Percentiles rank a stretch among this genome's conserved stretches.
Evolutionary conservation across 352 stramenopile species (phyloP).

Genomic region (Phytophthora melonis): DNA sequence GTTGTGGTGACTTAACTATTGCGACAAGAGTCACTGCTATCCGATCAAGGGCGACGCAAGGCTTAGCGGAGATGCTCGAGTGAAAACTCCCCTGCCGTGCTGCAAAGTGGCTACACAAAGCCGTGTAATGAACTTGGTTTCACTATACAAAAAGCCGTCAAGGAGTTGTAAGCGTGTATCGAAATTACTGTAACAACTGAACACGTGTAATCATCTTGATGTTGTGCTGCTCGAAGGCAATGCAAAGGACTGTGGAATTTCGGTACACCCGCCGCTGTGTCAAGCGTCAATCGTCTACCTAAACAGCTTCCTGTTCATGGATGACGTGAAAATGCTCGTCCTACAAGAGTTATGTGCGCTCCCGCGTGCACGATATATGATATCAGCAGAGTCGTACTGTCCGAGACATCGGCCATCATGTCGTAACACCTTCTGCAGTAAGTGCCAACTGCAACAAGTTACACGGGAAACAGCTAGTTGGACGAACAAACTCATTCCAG

Average conservation of each 20-base stretch:
- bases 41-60: too few species aligned
- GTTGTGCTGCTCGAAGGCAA: conserved; percentile 4
- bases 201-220: conserved; percentile 5
- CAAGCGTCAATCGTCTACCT: conserved; percentile 15
- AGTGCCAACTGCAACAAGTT: conserved; percentile 8
- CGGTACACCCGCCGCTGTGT: not conserved
- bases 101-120: too few species aligned
- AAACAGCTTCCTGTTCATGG: conserved; percentile 13
- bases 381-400: conserved; percentile 9
- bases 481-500: conserved; percentile 9
- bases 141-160: too few species aligned
- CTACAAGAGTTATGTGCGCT: conserved; percentile 6
- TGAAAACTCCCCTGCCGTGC: too few species aligned
- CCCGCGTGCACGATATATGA: conserved; percentile 14
- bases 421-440: not conserved
- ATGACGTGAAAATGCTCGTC: conserved; percentile 14
- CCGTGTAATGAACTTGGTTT: too few species aligned
- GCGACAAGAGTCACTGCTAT: too few species aligned
- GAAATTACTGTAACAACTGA: not conserved
- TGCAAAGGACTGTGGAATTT: conserved; percentile 2
- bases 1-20: too few species aligned
- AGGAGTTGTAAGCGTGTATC: not conserved
- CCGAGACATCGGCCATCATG: conserved; percentile 12
- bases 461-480: conserved; percentile 3
- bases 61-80: too few species aligned